Conservation (phyloP, 768 basidiomycete species). For the Candolleomyces aberdarensis region DNA sequence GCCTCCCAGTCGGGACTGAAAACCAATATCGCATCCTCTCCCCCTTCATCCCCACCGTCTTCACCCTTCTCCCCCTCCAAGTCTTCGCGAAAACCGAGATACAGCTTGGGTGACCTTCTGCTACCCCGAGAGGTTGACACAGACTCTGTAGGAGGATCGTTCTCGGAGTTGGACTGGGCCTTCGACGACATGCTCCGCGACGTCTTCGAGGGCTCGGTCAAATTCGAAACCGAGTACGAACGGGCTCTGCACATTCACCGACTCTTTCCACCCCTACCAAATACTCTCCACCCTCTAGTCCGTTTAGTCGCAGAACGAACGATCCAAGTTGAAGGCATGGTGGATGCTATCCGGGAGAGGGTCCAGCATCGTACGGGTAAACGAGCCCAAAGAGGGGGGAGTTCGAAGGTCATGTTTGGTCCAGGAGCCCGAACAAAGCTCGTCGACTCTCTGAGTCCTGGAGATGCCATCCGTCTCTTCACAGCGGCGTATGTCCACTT, state of each 20-base stretch:
- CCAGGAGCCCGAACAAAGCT: background rate
- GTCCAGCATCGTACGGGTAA: background rate
- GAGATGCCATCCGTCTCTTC: background rate
- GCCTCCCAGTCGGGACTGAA: too few species aligned
- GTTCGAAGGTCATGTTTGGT: background rate
- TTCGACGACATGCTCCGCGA: background rate
- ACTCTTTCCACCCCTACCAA: background rate
- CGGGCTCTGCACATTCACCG: background rate
- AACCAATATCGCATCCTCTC: too few species aligned
- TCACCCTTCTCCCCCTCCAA: too few species aligned
- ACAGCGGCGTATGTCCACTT: background rate
- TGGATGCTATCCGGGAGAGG: too few species aligned
- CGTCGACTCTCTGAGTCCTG: background rate
- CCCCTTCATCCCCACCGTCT: too few species aligned
- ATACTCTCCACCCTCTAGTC: background rate
- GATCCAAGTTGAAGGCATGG: background rate
- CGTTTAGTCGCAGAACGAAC: background rate
- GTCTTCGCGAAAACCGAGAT: too few species aligned
- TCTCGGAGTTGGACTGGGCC: background rate
- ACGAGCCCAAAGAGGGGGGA: background rate
- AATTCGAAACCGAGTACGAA: background rate
- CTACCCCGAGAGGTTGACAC: too few species aligned
- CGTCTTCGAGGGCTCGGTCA: background rate
- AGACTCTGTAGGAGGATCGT: too few species aligned
- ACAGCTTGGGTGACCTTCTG: too few species aligned